Evolutionary conservation across 306 rosid species (phyloP).

Genomic region (Medicago lupulina): DNA sequence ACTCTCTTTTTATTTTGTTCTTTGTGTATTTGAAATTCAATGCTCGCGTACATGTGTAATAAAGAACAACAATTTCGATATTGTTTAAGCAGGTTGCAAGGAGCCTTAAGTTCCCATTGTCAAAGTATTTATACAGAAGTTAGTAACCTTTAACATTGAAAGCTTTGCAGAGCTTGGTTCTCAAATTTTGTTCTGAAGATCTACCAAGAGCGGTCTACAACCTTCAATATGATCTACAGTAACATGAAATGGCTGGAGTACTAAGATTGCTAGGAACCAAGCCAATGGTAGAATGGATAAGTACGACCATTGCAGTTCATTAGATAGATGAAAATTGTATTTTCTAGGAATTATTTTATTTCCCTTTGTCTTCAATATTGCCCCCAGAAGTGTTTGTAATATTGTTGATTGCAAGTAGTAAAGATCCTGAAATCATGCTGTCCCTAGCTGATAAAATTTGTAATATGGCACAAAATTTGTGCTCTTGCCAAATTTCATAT

Average conservation of each 20-base stretch:
- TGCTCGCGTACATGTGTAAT: neutral
- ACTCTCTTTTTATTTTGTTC: neutral
- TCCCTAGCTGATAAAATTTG: neutral
- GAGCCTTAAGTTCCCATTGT: conserved; percentile 88
- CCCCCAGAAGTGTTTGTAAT: neutral
- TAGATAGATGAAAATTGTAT: neutral
- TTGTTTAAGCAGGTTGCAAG: conserved; percentile 80
- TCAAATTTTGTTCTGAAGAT: conserved; percentile 9
- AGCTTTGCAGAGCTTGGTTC: conserved; percentile 36
- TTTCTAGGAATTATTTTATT: conserved; percentile 7
- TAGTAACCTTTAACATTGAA: conserved; percentile 36
- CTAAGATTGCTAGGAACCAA: conserved; percentile 29
- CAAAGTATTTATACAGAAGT: conserved; percentile 81
- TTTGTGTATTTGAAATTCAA: neutral
- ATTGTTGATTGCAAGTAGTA: neutral
- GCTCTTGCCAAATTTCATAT: neutral
- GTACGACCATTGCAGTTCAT: conserved; percentile 16
- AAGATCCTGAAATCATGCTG: conserved; percentile 13
- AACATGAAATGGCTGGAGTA: conserved; percentile 29
- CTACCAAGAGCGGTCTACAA: conserved; percentile 2
- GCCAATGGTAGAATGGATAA: conserved; percentile 18
- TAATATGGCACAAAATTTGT: neutral
- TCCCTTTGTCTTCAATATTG: conserved; percentile 3
- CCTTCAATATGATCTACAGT: neutral
- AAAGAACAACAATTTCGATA: conserved; percentile 12